Evolutionary conservation across 148 eudicot species (phyloP), one percentile per base, ranked within the genome.

Genomic region (Heliosperma pusillum): DNA sequence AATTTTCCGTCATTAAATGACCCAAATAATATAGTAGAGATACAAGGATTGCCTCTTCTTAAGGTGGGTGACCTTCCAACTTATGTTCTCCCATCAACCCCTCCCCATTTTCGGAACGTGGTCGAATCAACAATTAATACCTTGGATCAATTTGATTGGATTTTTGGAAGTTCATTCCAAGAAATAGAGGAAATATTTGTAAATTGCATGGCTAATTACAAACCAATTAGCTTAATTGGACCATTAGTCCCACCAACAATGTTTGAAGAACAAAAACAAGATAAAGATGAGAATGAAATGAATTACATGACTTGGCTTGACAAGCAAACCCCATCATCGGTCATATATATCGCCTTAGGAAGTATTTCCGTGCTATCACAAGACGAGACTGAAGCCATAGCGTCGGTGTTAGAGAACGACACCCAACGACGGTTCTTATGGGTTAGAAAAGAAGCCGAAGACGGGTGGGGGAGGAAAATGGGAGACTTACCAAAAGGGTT

Each of bases 21-120:
- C 20, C 78, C 81, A 27, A 45, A 82, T 29, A 65, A 21, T n/a
- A 20, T 25, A 2, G 67, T 80, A 1, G 66, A 69, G 25, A 36
- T 85, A 3, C 80, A 79, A 0, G 85, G 80, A 10, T 9, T 82
- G 27, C 80, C 85, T 68, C 65, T 75, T 2, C n/a, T 82, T 52
- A 58, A 80, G 24, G 60, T 52, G 16, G 75, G 71, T 13, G 88
- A 85, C 24, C 80, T 85, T 56, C 88, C 88, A 17, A 82, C 88
- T n/a, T 82, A 71, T 36, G n/a, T 85, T 11, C 85, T 77, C 68
- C 85, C 88, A 36, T 62, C 79, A 19, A 42, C 70, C 71, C 83
- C 83, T n/a, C 58, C 58, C 25, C 83, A 83, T 74, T 80, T 83
- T 20, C 24, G 47, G 10, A 80, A 80, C 17, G 69, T 80, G 7